These are phyloP conservation scores for Pichia pseudocactophila DNA, from an alignment of 805 yeast genomes.

Conservation along the genomic window DNA sequence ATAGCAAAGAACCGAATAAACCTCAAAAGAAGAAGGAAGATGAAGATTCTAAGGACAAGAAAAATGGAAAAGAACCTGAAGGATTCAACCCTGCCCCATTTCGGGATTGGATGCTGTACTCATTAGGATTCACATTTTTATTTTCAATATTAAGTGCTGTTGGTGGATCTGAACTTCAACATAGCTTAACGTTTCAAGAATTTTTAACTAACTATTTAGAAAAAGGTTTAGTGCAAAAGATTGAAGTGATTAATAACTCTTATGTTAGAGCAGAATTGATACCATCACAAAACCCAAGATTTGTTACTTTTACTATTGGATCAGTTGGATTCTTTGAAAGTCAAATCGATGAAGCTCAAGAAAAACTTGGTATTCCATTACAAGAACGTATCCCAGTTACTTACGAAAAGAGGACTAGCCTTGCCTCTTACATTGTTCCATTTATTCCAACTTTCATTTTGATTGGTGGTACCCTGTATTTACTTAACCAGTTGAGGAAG, in stretches of 20 bases:
- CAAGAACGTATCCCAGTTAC: slow-evolving; percentile 71
- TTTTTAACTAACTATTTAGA: slow-evolving; percentile 68
- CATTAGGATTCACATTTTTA: slow-evolving; percentile 20
- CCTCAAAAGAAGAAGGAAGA: not conserved
- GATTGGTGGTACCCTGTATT: slow-evolving; percentile 81
- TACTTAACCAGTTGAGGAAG: slow-evolving; percentile 29
- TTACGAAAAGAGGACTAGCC: slow-evolving; percentile 63
- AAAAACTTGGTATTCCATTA: slow-evolving; percentile 51
- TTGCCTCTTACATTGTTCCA: slow-evolving; percentile 55
- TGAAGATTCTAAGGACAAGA: slow-evolving; percentile 4
- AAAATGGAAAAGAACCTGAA: slow-evolving; percentile 7
- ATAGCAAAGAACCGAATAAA: not conserved
- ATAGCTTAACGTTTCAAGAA: slow-evolving; percentile 81
- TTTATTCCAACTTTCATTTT: slow-evolving; percentile 83
- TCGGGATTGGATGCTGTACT: slow-evolving; percentile 22
- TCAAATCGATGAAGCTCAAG: slow-evolving; percentile 67
- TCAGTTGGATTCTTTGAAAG: slow-evolving; percentile 83
- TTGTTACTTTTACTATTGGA: slow-evolving; percentile 68
- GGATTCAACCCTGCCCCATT: slow-evolving; percentile 10
- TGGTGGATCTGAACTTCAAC: slow-evolving; percentile 12
- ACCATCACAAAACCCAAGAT: slow-evolving; percentile 20
- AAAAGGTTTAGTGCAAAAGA: slow-evolving; percentile 64
- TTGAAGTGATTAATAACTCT: slow-evolving; percentile 69
- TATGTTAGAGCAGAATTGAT: slow-evolving; percentile 57
- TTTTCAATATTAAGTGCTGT: slow-evolving; percentile 10